phyloP scores from a whole-genome alignment of 2,329 filamentous ascomycete genomes.

The Epichloe coenophiala region DNA sequence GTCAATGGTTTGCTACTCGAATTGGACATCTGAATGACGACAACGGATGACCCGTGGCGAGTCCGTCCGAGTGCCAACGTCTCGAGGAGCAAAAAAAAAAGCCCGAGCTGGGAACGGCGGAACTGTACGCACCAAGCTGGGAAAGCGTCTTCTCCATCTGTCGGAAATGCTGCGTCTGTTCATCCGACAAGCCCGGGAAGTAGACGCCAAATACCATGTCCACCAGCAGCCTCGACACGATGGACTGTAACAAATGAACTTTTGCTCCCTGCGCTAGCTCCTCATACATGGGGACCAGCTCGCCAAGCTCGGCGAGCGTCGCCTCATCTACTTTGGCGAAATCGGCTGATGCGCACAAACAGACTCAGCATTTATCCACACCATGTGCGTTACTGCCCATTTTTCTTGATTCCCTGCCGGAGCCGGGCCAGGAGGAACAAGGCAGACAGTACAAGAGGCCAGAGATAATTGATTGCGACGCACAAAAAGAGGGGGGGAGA shows the following conservation, averaged over 20 bases:
- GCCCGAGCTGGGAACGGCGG: not conserved
- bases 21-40: too few species aligned
- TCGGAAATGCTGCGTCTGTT: constrained; percentile 37
- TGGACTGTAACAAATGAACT: constrained; percentile 48
- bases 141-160: constrained; percentile 33
- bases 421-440: not conserved
- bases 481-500: not conserved
- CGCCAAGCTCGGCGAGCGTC: constrained; percentile 27
- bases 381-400: not conserved
- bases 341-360: constrained; percentile 21
- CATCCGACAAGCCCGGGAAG: constrained; percentile 46
- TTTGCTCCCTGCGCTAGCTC: constrained; percentile 40
- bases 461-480: not conserved
- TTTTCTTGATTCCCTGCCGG: not conserved
- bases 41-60: too few species aligned
- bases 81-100: too few species aligned
- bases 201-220: constrained; percentile 49
- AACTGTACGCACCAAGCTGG: constrained; percentile 23
- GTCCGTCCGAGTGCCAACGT: too few species aligned
- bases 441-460: not conserved
- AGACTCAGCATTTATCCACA: not conserved
- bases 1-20: too few species aligned
- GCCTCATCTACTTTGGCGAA: constrained; percentile 26
- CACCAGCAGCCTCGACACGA: constrained; percentile 45
- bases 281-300: constrained; percentile 45